Evolutionary conservation across 345 rosid species (phyloP).

Genomic region (Syzygium aqueum): DNA sequence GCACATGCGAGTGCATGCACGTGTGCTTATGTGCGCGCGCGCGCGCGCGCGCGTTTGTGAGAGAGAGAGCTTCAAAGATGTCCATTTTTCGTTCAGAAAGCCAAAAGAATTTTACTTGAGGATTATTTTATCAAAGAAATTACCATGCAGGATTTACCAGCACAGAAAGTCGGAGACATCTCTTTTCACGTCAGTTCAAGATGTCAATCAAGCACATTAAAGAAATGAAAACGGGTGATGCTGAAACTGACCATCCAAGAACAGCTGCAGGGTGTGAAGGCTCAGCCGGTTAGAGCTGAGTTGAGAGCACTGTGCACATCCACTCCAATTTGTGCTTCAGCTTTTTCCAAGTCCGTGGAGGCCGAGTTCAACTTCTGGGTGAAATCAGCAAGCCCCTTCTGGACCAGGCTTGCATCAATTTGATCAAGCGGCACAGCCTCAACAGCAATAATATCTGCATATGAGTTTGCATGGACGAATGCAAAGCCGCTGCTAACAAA

Average conservation of each 20-base stretch:
- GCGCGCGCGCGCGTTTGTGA: background rate
- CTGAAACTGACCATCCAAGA: background rate
- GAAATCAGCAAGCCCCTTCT: slow-evolving; percentile 87
- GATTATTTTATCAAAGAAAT: background rate
- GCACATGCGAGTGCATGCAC: too few species aligned
- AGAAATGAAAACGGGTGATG: background rate
- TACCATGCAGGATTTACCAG: background rate
- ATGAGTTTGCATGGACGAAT: slow-evolving; percentile 77
- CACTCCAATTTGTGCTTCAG: slow-evolving; percentile 72
- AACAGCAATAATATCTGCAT: slow-evolving; percentile 74
- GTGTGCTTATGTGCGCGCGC: fast-evolving
- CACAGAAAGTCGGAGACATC: background rate
- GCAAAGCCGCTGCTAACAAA: slow-evolving; percentile 91
- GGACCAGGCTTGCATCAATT: slow-evolving; percentile 65
- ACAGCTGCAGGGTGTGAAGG: background rate
- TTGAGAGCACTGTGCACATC: slow-evolving; percentile 49
- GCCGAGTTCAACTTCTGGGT: slow-evolving; percentile 77
- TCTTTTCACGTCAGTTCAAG: background rate
- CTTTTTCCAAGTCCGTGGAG: slow-evolving; percentile 82
- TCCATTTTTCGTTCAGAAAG: background rate
- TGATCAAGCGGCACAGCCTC: slow-evolving; percentile 81
- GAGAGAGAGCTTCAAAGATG: background rate
- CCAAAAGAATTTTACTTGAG: background rate
- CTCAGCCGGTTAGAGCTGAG: slow-evolving; percentile 37
- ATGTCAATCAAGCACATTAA: background rate